Base-by-base conservation (phyloP, 75 land plant genomes). In the Selaginella moellendorffii region DNA sequence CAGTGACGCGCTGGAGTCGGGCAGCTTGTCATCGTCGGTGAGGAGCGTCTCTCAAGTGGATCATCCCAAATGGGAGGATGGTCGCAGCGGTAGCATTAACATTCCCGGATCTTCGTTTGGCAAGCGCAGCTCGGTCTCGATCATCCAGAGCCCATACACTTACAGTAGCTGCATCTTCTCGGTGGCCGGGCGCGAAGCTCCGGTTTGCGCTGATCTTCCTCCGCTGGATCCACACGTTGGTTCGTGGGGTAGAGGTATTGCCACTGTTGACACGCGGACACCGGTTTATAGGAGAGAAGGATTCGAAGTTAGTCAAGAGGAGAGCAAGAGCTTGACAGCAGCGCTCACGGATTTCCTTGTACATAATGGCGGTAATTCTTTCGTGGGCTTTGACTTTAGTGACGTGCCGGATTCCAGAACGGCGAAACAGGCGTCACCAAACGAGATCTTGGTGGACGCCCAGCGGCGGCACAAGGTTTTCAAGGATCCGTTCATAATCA, bases 381-480 rank as follows among this genome's bases (percentile, higher is more conserved):
- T 36, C 14, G 46, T 36, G 5, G 46, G 46, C 10, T 14, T 36
- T 5, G 46, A 36, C 46, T 36, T 36, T 36, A 36, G 46, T 14
- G 14, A 14, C 10, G 14, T 5, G 46, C 46, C 5, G 5, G 46
- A 36, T 14, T 36, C 46, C 14, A n/a, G n/a, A n/a, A n/a, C n/a
- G n/a, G n/a, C n/a, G n/a, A n/a, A n/a, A n/a, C n/a, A n/a, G n/a
- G n/a, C 77, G 9, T 72, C 79, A 63, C 76, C 82, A 0, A 71
- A 77, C 14, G 82, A 85, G 8, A 66, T 93, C 68, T 76, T 93
- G 9, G 24, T 21, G 24, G 76, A 62, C 53, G 98, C 90, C 0
- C 96, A 88, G 63, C 52, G 71, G 30, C 80, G 79, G 71, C 79
- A 85, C 62, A 69, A 74, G 70, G 80, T 88, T 5, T 93, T 93